Conservation (phyloP, 805 yeast genomes). For the Teunomyces gatunensis region DNA sequence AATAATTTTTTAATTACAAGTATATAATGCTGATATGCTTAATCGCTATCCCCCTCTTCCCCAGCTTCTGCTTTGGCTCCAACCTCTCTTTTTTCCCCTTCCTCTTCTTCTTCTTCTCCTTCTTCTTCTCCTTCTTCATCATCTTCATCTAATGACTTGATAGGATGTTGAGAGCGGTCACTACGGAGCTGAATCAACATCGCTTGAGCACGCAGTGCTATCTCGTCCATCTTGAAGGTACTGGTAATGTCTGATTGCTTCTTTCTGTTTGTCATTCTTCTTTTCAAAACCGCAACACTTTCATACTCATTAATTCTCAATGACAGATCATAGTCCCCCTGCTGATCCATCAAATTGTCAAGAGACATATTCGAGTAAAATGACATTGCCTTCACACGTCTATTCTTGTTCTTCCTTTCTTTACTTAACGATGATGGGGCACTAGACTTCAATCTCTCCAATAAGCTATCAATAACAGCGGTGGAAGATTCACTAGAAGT, state of each 20-base stretch:
- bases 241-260: conserved; percentile 8
- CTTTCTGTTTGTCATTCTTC: conserved; percentile 37
- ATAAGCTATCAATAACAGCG: conserved; percentile 31
- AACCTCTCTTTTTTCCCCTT: neutral
- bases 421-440: conserved; percentile 17
- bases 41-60: neutral
- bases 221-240: conserved; percentile 19
- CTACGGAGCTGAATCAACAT: conserved; percentile 37
- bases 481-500: conserved; percentile 12
- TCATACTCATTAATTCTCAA: conserved; percentile 25
- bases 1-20: neutral
- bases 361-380: conserved; percentile 29
- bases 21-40: neutral
- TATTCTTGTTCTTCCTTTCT: conserved; percentile 17
- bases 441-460: conserved; percentile 31
- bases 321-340: neutral
- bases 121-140: neutral
- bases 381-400: conserved; percentile 33
- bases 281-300: conserved; percentile 35
- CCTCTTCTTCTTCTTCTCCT: neutral
- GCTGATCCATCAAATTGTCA: conserved; percentile 19
- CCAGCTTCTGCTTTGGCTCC: neutral
- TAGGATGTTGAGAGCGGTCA: conserved; percentile 5
- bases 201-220: conserved; percentile 38
- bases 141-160: neutral